A percentile compares a stretch with the other conserved stretches of the same genome.
These are phyloP conservation scores for Rheum nobile DNA, from an alignment of 148 eudicot species.

Conservation along the genomic window DNA sequence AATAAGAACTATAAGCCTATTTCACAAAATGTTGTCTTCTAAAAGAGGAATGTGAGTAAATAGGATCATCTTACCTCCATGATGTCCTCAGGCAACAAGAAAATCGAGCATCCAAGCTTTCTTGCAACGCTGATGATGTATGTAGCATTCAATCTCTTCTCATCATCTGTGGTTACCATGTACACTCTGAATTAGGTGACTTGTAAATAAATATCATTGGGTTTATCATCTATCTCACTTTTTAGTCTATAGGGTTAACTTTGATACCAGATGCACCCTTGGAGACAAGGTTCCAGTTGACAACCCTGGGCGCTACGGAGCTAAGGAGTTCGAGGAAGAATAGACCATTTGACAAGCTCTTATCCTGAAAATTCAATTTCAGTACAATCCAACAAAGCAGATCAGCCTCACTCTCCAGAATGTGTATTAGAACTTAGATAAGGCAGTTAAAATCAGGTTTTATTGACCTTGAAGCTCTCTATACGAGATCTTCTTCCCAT, in stretches of 20 bases:
- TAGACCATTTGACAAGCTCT: conserved; percentile 66
- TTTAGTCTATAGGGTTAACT: background rate
- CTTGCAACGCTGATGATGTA: conserved; percentile 95
- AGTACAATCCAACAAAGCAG: background rate
- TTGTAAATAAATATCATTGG: background rate
- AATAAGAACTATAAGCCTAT: no score
- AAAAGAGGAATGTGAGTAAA: background rate
- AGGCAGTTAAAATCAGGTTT: background rate
- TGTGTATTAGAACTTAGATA: background rate
- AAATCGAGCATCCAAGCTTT: conserved; percentile 90
- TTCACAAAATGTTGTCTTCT: background rate
- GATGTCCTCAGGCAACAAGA: conserved; percentile 93
- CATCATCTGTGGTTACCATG: conserved; percentile 44
- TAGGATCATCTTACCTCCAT: conserved; percentile 50
- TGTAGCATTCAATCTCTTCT: conserved; percentile 91
- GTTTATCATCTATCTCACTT: background rate
- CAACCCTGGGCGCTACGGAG: conserved; percentile 87
- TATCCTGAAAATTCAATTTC: conserved; percentile 44
- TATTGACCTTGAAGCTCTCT: conserved; percentile 67
- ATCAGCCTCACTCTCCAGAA: background rate
- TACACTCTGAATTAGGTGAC: background rate
- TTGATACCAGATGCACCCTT: conserved; percentile 78
- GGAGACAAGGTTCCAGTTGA: conserved; percentile 95
- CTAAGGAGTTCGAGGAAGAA: conserved; percentile 96
- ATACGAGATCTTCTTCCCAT: conserved; percentile 69